Evolutionary conservation across 176 grass and related monocot genomes (phyloP), one percentile per base, ranked within the genome.

Genomic region (Avena insularis): DNA sequence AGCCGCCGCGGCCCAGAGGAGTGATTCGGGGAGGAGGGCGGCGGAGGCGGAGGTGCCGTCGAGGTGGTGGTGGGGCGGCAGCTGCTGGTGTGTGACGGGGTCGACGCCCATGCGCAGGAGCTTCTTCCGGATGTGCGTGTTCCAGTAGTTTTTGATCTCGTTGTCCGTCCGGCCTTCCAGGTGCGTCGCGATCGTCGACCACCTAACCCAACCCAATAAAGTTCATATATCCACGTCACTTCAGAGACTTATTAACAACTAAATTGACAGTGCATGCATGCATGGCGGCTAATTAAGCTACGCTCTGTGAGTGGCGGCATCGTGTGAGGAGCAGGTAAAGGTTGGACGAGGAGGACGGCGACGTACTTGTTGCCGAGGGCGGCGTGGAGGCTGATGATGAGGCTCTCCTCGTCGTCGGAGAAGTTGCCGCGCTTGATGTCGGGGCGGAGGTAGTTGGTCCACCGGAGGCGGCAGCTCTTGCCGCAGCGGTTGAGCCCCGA

Each of bases 401-500:
- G 80, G 83, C 66, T 66, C 78, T 94, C 94, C 86, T 97, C 94
- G 2, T 97, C 90, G 31, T 78, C 88, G 61, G 86, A 15, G 88
- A 97, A 89, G 76, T 94, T 92, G 63, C 94, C 95, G 79, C 86
- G 89, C 89, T 91, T 95, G 87, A 97, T 93, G 83, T 95, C 85
- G 11, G 95, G 95, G 35, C 92, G 92, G 76, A 97, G 91, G 91
- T 97, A 95, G 91, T 97, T 97, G 40, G 92, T 91, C 95, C 92
- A 97, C 4, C 95, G 89, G 70, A 97, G 95, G 69, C 95, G 92
- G 85, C 95, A 97, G 82, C 95, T 97, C 89, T 97, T 97, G 12
- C 95, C 89, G 75, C 95, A 97, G 11, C 95, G 87, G 74, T 97
- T 97, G 1, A 95, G 87, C 0, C 93, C 88, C 14, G 93, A 86